Base-by-base conservation (phyloP, 305 asterid species). In the Rubia peregrina region DNA sequence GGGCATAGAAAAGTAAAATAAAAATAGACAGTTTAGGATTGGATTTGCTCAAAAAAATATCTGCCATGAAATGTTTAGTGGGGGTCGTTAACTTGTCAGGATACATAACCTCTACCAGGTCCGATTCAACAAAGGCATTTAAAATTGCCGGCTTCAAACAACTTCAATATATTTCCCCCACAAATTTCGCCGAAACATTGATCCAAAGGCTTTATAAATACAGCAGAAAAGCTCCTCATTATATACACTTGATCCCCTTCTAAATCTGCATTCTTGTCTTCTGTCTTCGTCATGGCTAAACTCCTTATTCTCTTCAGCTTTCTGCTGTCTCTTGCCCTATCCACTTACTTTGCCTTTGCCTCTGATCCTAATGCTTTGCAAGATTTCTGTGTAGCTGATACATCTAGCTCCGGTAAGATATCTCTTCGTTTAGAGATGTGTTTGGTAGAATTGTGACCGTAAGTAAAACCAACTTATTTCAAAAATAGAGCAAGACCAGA, bases 311-410 rank as follows among this genome's bases (percentile, higher is more conserved):
- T 65, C 38, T 19, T 44, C 55, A n/a, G 69, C 56, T 65, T 65
- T 65, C 56, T 65, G 10, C 63, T 57, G 9, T 40, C 70, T 44
- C 59, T 66, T 33, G 17, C 59, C 26, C 4, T 24, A 33, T 66
- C 11, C 6, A 2, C 9, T 44, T 30, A 61, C 42, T 30, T 22
- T 22, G 12, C 70, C 70, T 12, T 22, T 19, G 70, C 70, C 51
- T 10, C 70, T 3, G 70, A 66, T 24, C 70, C 69, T n/a, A 65
- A 2, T 6, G 6, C 69, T 8, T 11, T 65, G 56, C 69, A 65
- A 8, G 69, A 65, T 44, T 66, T 66, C 57, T 66, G 70, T 19
- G 70, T 44, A 1, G 70, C 70, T 66, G 42, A 66, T 24, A 1
- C 1, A 4, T 44, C 70, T 6, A 66, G 24, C 59, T 14, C 57